Evolutionary conservation across 768 basidiomycete genomes (phyloP), one percentile per base, ranked within the genome.

Genomic region (Collybiopsis confluens): DNA sequence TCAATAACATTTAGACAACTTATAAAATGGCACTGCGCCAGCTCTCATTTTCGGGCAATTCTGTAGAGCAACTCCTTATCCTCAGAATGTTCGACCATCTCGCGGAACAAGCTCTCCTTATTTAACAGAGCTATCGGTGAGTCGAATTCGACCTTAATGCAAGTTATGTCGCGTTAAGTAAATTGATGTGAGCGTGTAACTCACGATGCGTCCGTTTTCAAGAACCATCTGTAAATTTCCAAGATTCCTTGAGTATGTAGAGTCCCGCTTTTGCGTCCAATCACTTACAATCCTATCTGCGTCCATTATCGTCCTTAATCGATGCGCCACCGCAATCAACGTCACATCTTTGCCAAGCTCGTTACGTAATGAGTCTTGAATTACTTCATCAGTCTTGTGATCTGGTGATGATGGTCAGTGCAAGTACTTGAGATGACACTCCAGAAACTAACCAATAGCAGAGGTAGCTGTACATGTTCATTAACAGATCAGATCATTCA

Each of bases 241-340:
- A 33, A n/a, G 21, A 7, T 26, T 11, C 15, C 13, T 13, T 7
- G 11, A 49, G n/a, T 37, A 9, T 64, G 52, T 15, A 23, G n/a
- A 9, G 41, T 13, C 15, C 13, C 18, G 20, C 4, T 5, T 15
- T 5, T 23, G 18, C 7, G 11, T 23, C 4, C 8, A 24, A 24
- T 20, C 23, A 59, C 68, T 44, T 54, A 83, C 72, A 42, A 85
- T 79, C 58, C 79, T 79, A 61, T 85, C 82, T 3, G 81, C 78
- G 48, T 83, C 82, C 70, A 82, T 81, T 56, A 85, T 78, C 6
- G 78, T 84, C 54, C 76, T 73, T 7, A 81, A 61, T 16, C 83
- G 73, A 62, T 84, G 82, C 1, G 83, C 83, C 36, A 86, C 73
- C 16, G 80, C 83, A 27, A 85, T 67, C 18, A 85, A 65, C 0